Conservation (phyloP, 2,329 filamentous ascomycete species). For the Epichloe baconii region DNA sequence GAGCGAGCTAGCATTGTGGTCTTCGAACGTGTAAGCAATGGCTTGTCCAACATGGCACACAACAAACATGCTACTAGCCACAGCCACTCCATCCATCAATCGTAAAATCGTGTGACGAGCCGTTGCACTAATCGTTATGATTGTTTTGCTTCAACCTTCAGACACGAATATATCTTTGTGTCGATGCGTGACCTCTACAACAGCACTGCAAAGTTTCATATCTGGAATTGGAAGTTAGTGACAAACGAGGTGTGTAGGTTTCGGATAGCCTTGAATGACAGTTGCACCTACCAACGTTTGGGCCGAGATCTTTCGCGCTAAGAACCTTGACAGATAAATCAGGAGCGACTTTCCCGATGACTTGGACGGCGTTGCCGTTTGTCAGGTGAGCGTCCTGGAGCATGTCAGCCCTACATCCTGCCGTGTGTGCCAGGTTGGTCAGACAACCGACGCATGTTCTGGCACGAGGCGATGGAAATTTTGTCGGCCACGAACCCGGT, state of each 20-base stretch:
- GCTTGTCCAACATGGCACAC: neutral
- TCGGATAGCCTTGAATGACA: neutral
- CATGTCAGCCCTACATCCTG: neutral
- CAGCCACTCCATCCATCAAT: neutral
- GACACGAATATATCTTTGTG: conserved; percentile 68
- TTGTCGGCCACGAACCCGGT: conserved; percentile 41
- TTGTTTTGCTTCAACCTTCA: conserved; percentile 19
- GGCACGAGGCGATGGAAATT: neutral
- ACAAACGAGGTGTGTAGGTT: too few relatives aligned
- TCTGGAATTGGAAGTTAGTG: conserved; percentile 36
- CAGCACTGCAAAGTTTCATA: conserved; percentile 58
- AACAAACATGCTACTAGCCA: neutral
- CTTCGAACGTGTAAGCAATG: neutral
- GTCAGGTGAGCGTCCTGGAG: conserved; percentile 56
- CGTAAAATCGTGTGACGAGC: neutral
- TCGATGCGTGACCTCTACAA: conserved; percentile 77
- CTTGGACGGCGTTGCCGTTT: conserved; percentile 56
- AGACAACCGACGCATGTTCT: too few relatives aligned
- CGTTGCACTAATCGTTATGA: too few relatives aligned
- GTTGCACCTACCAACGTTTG: conserved; percentile 47
- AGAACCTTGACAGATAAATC: conserved; percentile 62
- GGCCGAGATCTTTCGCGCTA: conserved; percentile 55
- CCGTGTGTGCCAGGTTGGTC: neutral
- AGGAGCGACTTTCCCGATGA: conserved; percentile 68
- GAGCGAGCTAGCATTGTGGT: neutral